These are phyloP conservation scores for Citrus sinensis DNA, from an alignment of 345 rosid species.

Conservation along the genomic window DVS_A1.0 CM039166.1:20020001-20020500, in stretches of 20 bases:
- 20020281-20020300: conserved; percentile 79
- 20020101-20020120: conserved; percentile 71
- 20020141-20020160: conserved; percentile 72
- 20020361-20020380: conserved; percentile 69
- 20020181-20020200: too few species aligned
- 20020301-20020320: conserved; percentile 89
- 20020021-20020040: conserved; percentile 83
- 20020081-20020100: conserved; percentile 70
- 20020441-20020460: conserved; percentile 91
- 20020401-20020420: conserved; percentile 78
- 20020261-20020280: conserved; percentile 50
- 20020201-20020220: too few species aligned
- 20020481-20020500: neutral
- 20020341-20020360: conserved; percentile 75
- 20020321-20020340: conserved; percentile 90
- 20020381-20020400: conserved; percentile 87
- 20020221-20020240: too few species aligned
- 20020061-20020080: conserved; percentile 78
- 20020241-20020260: too few species aligned
- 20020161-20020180: conserved; percentile 45
- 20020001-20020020: conserved; percentile 84
- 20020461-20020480: conserved; percentile 89
- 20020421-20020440: conserved; percentile 84
- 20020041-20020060: conserved; percentile 90
- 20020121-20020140: conserved; percentile 77